A percentile compares a stretch with the other conserved stretches of the same genome.
phyloP scores from a whole-genome alignment of 495 filamentous ascomycete species.

The Penicillium cataractarum region DNA sequence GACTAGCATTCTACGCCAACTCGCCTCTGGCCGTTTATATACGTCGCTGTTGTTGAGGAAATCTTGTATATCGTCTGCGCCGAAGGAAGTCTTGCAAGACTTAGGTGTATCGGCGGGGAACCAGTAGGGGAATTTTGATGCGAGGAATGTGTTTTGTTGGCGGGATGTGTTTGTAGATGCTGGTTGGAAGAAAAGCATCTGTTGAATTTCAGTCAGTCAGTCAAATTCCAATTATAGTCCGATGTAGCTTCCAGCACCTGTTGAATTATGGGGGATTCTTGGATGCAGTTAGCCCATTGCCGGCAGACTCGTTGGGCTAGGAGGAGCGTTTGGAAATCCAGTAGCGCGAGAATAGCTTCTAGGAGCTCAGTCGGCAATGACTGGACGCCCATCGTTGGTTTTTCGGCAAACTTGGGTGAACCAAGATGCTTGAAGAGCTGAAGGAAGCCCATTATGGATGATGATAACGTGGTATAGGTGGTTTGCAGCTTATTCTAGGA shows the following conservation, averaged over 20 bases:
- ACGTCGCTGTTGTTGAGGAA: slow-evolving; percentile 1
- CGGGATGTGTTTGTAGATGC: not conserved
- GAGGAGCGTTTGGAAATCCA: slow-evolving; percentile 6
- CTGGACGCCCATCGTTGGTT: not conserved
- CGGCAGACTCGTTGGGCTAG: slow-evolving; percentile 2
- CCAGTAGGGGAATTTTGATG: slow-evolving; percentile 10
- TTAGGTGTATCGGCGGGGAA: slow-evolving; percentile 8
- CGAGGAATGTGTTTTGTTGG: slow-evolving; percentile 9
- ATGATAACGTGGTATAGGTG: not conserved
- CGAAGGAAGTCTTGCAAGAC: slow-evolving; percentile 2
- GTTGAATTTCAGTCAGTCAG: no score
- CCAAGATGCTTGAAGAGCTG: not conserved
- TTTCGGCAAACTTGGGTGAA: not conserved
- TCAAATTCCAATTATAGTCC: no score
- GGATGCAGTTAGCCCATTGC: slow-evolving; percentile 5
- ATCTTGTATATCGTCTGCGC: slow-evolving; percentile 6
- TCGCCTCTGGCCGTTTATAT: slow-evolving; percentile 7
- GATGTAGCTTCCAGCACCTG: no score
- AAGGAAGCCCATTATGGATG: not conserved
- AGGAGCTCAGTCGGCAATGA: slow-evolving; percentile 3
- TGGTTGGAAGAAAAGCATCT: slow-evolving; percentile 1
- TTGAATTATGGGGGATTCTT: not conserved
- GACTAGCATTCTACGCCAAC: slow-evolving; percentile 5
- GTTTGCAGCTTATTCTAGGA: not conserved
- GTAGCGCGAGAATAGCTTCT: not conserved